phyloP scores from a whole-genome alignment of 1,284 basidiomycete genomes.

The Agroathelia rolfsii region DNA sequence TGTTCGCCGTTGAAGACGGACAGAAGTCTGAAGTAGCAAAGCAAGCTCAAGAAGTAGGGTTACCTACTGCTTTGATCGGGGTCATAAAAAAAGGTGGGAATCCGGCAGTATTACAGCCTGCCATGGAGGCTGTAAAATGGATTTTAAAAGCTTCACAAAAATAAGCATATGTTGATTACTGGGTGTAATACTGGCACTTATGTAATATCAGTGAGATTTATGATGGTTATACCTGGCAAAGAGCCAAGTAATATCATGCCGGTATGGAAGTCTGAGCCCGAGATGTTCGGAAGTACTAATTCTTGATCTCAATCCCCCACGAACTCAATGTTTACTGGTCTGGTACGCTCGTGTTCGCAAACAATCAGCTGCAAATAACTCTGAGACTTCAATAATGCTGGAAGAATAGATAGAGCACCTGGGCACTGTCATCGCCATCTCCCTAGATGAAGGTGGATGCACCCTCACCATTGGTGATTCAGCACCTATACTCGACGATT shows the following conservation, averaged over 20 bases:
- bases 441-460: slow-evolving; percentile 64
- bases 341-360: slow-evolving; percentile 40
- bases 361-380: slow-evolving; percentile 1
- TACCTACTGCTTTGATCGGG: slow-evolving; percentile 38
- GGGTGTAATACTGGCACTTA: too few relatives aligned
- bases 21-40: slow-evolving; percentile 31
- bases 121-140: too few relatives aligned
- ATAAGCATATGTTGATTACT: too few relatives aligned
- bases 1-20: slow-evolving; percentile 34
- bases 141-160: too few relatives aligned
- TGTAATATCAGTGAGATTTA: too few relatives aligned
- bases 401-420: slow-evolving; percentile 65
- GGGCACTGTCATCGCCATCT: slow-evolving; percentile 59
- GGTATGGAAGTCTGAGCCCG: too few relatives aligned
- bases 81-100: too few relatives aligned
- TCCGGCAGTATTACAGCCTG: too few relatives aligned
- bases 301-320: not conserved
- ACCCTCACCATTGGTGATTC: slow-evolving; percentile 74
- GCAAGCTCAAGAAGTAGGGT: slow-evolving; percentile 39
- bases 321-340: slow-evolving; percentile 53
- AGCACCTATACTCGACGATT: slow-evolving; percentile 78
- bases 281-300: not conserved
- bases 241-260: not conserved
- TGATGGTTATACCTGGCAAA: too few relatives aligned
- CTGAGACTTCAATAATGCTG: slow-evolving; percentile 2